Evolutionary conservation across 768 basidiomycete genomes (phyloP).

Genomic region (Amanita thiersii): DNA sequence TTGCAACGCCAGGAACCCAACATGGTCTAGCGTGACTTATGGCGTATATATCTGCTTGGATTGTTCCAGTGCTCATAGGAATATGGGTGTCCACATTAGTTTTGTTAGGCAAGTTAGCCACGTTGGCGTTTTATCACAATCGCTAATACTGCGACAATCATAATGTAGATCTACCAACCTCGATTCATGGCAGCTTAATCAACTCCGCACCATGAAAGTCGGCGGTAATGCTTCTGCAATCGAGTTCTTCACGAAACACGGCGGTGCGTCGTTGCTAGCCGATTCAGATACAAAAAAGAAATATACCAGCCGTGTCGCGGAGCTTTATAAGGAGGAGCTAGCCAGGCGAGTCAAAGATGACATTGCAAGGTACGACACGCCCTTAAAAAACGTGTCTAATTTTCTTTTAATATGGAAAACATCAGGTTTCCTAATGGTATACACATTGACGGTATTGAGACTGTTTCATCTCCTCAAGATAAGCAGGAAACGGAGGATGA

Average conservation of each 20-base stretch:
- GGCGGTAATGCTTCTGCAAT: slow-evolving; percentile 84
- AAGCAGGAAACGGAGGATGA: slow-evolving; percentile 66
- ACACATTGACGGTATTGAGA: slow-evolving; percentile 74
- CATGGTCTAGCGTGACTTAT: slow-evolving; percentile 95
- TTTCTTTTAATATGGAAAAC: not conserved
- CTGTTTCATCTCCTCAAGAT: slow-evolving; percentile 26
- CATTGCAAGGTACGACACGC: slow-evolving; percentile 35
- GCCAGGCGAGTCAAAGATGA: slow-evolving; percentile 77
- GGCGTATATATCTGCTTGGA: slow-evolving; percentile 97
- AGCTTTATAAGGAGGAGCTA: slow-evolving; percentile 89
- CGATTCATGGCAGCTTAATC: slow-evolving; percentile 86
- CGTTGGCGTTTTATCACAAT: not conserved
- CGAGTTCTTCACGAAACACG: slow-evolving; percentile 88
- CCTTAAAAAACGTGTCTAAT: slow-evolving; percentile 7
- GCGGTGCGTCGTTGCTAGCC: slow-evolving; percentile 59
- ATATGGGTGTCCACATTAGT: slow-evolving; percentile 96
- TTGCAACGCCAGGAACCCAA: slow-evolving; percentile 92
- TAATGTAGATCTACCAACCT: slow-evolving; percentile 83
- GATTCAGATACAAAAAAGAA: slow-evolving; percentile 83
- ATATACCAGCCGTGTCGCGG: slow-evolving; percentile 78
- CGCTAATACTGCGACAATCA: slow-evolving; percentile 3
- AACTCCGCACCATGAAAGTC: slow-evolving; percentile 93
- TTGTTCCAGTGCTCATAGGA: slow-evolving; percentile 91
- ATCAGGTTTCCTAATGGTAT: slow-evolving; percentile 70
- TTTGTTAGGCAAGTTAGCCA: slow-evolving; percentile 79